phyloP scores from a whole-genome alignment of 2,329 filamentous ascomycete species.

The Fonsecaea erecta region DNA sequence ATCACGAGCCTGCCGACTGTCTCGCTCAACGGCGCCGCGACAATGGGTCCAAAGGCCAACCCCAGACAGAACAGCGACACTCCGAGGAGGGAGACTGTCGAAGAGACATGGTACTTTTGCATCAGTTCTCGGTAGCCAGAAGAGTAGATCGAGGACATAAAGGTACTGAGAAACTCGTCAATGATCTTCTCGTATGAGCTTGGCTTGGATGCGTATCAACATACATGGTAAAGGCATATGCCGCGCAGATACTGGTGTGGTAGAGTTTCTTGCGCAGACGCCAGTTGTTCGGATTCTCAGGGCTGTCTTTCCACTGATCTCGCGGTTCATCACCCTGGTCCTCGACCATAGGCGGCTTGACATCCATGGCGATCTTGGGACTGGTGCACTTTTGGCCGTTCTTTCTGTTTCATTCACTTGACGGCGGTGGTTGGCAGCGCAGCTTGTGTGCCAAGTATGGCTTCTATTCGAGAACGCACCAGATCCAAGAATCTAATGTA shows the following conservation, averaged over 20 bases:
- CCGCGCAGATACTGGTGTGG: slow-evolving; percentile 9
- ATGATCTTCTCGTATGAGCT: background rate
- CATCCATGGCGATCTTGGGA: background rate
- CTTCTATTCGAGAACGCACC: background rate
- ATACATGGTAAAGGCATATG: slow-evolving; percentile 14
- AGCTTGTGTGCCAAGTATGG: background rate
- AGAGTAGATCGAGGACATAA: slow-evolving; percentile 42
- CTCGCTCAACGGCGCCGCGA: slow-evolving; percentile 76
- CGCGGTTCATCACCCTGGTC: background rate
- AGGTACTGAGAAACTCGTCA: slow-evolving; percentile 18
- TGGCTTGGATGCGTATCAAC: background rate
- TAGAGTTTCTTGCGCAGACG: slow-evolving; percentile 11
- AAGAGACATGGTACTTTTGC: slow-evolving; percentile 39
- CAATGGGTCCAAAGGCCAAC: slow-evolving; percentile 70
- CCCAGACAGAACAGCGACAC: slow-evolving; percentile 71
- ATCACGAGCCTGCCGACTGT: slow-evolving; percentile 70
- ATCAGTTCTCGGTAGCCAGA: slow-evolving; percentile 61
- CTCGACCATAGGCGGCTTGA: background rate
- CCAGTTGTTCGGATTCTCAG: slow-evolving; percentile 12
- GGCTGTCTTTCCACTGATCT: background rate
- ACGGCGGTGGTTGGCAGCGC: background rate
- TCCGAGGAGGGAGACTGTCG: slow-evolving; percentile 56
- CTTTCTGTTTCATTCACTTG: too few relatives aligned
- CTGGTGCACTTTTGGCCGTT: background rate
- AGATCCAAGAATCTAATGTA: background rate